Conservation (phyloP, 2,329 filamentous ascomycete species). For the Arachnomyces sp. region DNA sequence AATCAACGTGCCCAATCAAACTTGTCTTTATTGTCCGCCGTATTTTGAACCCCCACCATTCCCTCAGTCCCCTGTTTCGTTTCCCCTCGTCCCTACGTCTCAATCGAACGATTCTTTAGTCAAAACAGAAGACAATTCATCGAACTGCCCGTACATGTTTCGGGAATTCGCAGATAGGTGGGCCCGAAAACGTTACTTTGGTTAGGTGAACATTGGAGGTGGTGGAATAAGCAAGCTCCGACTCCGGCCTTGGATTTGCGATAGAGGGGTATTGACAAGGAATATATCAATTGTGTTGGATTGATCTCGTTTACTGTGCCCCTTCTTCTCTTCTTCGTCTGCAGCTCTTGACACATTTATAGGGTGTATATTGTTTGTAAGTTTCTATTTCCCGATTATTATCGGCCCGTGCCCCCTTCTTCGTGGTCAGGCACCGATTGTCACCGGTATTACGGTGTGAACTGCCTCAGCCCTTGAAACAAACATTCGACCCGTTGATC, state of each 20-base stretch:
- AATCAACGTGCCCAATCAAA: no score
- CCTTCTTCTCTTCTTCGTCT: background rate
- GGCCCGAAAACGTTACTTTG: conserved; percentile 40
- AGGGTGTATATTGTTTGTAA: background rate
- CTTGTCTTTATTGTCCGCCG: no score
- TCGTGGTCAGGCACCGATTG: background rate
- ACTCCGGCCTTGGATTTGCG: background rate
- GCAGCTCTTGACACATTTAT: background rate
- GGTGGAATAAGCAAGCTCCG: conserved; percentile 17
- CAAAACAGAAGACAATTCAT: background rate
- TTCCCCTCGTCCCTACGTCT: background rate
- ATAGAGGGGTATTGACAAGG: no score
- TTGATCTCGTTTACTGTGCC: no score
- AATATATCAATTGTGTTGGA: background rate
- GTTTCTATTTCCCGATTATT: background rate
- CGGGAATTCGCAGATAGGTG: conserved; percentile 46
- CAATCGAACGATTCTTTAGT: background rate
- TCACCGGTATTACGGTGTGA: conserved; percentile 2
- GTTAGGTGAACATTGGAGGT: no score
- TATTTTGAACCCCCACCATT: no score
- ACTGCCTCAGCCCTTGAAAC: background rate
- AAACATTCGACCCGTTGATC: no score
- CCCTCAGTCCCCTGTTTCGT: conserved; percentile 2
- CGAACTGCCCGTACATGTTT: conserved; percentile 41
- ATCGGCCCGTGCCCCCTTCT: background rate